Conservation (phyloP, 805 yeast genomes). For the Lipomyces kockii region DNA sequence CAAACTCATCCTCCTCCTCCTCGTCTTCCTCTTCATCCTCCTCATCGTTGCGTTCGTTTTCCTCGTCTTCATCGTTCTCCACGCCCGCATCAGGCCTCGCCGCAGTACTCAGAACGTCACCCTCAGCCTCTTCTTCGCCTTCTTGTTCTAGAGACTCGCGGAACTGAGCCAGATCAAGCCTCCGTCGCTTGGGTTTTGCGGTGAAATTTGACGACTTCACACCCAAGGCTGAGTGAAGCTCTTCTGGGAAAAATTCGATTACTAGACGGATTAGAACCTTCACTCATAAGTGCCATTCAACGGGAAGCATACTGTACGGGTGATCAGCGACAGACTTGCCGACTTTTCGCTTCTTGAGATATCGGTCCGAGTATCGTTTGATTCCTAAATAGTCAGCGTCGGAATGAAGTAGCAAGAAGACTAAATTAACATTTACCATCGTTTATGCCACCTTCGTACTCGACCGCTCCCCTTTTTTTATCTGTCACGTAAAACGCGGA, state of each 20-base stretch:
- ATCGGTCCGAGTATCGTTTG: slow-evolving; percentile 39
- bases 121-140: slow-evolving; percentile 28
- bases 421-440: slow-evolving; percentile 19
- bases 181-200: slow-evolving; percentile 16
- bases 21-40: slow-evolving; percentile 30
- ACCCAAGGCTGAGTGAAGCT: slow-evolving; percentile 34
- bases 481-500: slow-evolving; percentile 36
- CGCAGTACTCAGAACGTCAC: background rate
- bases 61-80: slow-evolving; percentile 23
- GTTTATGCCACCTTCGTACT: slow-evolving; percentile 35
- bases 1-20: slow-evolving; percentile 40
- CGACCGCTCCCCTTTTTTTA: slow-evolving; percentile 24
- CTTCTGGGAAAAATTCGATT: slow-evolving; percentile 34
- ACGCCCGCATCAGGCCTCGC: slow-evolving; percentile 12
- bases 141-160: slow-evolving; percentile 20
- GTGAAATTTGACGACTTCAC: slow-evolving; percentile 9
- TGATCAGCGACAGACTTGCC: slow-evolving; percentile 36
- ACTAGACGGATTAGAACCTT: slow-evolving; percentile 12
- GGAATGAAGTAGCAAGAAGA: background rate
- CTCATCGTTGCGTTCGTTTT: background rate
- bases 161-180: slow-evolving; percentile 25
- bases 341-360: slow-evolving; percentile 23
- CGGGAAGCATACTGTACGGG: slow-evolving; percentile 31
- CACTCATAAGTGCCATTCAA: background rate
- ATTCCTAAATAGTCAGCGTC: slow-evolving; percentile 19